Percentiles rank a stretch among this genome's conserved stretches.
Conservation (phyloP, 306 rosid species). For the Adenanthera pavonina region DNA sequence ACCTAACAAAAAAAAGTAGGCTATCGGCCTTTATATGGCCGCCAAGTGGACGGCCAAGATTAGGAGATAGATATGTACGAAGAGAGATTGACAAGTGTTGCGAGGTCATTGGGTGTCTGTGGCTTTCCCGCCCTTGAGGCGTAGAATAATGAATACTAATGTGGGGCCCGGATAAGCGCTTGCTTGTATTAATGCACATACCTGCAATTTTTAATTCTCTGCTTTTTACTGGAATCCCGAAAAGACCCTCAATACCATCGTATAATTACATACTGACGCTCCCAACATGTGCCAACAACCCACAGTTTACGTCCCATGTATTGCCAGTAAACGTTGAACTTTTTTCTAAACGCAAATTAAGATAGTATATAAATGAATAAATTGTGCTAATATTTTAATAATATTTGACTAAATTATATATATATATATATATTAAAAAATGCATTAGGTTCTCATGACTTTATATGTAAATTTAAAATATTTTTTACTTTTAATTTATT, state of each 20-base stretch:
- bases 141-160: background rate
- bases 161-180: constrained; percentile 20
- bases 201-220: background rate
- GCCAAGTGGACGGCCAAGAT: constrained; percentile 40
- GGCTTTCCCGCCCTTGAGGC: constrained; percentile 44
- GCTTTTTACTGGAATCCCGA: background rate
- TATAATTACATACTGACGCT: too few relatives aligned
- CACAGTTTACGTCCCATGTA: too few relatives aligned
- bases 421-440: too few relatives aligned
- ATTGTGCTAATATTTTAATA: too few relatives aligned
- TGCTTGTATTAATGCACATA: constrained; percentile 21
- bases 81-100: background rate
- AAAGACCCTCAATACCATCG: background rate
- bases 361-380: too few relatives aligned
- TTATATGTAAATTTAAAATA: too few relatives aligned
- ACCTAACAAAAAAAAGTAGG: background rate
- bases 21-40: background rate
- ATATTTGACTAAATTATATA: too few relatives aligned
- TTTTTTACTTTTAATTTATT: too few relatives aligned
- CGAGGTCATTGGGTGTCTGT: background rate
- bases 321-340: too few relatives aligned
- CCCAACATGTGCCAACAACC: too few relatives aligned
- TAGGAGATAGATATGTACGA: background rate
- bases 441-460: too few relatives aligned
- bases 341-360: too few relatives aligned